These are phyloP conservation scores for Chlamydomonas urium DNA, from an alignment of 139 green algal species.

Conservation along the genomic window DNA sequence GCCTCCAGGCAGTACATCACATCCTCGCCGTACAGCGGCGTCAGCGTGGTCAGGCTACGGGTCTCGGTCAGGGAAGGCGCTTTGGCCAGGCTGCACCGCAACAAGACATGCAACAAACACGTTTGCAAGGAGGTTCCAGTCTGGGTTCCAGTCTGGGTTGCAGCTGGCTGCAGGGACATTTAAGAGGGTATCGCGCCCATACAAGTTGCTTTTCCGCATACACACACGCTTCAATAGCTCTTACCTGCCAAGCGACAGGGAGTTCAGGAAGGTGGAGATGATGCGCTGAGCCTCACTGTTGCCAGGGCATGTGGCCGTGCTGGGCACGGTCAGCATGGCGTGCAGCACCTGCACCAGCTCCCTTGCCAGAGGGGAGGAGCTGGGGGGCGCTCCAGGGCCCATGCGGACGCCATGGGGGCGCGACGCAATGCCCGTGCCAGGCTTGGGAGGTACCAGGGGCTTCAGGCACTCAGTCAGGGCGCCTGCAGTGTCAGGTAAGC, in stretches of 20 bases:
- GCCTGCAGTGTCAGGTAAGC: too few relatives aligned
- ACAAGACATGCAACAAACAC: background rate
- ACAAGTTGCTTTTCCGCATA: too few relatives aligned
- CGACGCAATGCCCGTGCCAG: too few relatives aligned
- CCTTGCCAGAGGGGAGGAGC: too few relatives aligned
- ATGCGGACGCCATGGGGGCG: too few relatives aligned
- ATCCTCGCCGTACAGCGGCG: slow-evolving; percentile 67
- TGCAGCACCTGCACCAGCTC: slow-evolving; percentile 6
- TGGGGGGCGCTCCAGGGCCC: too few relatives aligned
- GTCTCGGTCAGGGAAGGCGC: background rate
- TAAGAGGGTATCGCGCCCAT: too few relatives aligned
- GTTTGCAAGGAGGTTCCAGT: slow-evolving; percentile 34
- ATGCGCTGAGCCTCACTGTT: slow-evolving; percentile 65
- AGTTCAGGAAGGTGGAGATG: slow-evolving; percentile 69
- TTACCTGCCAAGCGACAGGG: slow-evolving; percentile 17
- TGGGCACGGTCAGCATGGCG: slow-evolving; percentile 31
- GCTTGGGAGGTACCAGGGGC: too few relatives aligned
- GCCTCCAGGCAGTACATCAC: slow-evolving; percentile 62
- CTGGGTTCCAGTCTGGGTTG: too few relatives aligned
- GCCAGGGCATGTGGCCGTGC: slow-evolving; percentile 44
- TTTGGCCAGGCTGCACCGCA: background rate
- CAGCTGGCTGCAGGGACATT: too few relatives aligned
- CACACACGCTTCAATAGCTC: too few relatives aligned
- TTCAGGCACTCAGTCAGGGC: too few relatives aligned
- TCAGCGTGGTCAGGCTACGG: slow-evolving; percentile 41